Evolutionary conservation across 768 basidiomycete species (phyloP).

Genomic region (Pisolithus tinctorius): DNA sequence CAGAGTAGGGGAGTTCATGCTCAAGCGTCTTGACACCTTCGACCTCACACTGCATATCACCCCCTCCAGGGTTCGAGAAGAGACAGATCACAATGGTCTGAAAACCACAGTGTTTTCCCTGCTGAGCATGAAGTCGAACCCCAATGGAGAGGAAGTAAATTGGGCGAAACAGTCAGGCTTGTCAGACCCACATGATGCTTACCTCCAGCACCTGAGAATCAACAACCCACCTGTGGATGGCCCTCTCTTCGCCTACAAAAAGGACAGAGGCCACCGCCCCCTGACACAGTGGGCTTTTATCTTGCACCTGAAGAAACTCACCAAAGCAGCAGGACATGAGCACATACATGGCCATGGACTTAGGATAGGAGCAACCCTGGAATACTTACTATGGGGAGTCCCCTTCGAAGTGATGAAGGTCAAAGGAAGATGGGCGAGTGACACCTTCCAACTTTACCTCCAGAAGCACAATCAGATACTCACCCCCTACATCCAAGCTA

Average conservation of each 20-base stretch:
- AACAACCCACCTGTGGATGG: neutral
- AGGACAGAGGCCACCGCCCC: neutral
- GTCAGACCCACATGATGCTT: neutral
- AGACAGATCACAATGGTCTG: slow-evolving; percentile 17
- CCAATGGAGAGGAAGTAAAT: slow-evolving; percentile 6
- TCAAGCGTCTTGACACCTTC: no score
- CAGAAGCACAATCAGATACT: no score
- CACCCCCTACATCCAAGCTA: no score
- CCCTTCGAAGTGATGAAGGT: no score
- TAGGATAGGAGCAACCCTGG: no score
- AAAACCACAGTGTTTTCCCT: slow-evolving; percentile 22
- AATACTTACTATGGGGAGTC: no score
- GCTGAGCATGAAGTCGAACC: slow-evolving; percentile 22
- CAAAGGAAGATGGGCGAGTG: no score
- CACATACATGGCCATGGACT: no score
- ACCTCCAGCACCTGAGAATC: neutral
- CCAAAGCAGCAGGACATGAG: no score
- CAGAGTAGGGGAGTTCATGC: no score
- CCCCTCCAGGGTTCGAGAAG: slow-evolving; percentile 30
- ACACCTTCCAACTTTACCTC: no score
- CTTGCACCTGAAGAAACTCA: slow-evolving; percentile 7
- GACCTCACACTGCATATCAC: no score
- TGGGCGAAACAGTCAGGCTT: neutral
- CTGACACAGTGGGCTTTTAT: slow-evolving; percentile 21
- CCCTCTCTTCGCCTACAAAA: neutral